Evolutionary conservation across 1,139 yeast species (phyloP).

Genomic region (Blastobotrys arbuscula): DNA sequence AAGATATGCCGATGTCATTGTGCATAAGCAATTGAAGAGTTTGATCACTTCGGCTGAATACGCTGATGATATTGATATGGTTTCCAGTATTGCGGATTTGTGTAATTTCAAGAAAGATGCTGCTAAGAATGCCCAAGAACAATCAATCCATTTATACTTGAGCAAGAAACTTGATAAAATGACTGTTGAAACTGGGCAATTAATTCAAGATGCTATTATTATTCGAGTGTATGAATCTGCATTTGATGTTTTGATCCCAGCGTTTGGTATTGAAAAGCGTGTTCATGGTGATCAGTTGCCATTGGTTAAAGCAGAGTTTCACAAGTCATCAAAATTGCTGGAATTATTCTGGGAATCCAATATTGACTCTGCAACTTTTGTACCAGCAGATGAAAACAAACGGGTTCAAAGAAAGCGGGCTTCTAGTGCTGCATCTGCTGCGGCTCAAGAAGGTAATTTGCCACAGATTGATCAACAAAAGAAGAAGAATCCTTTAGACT

Average conservation of each 20-base stretch:
- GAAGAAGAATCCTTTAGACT: constrained; percentile 28
- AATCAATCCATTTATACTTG: constrained; percentile 78
- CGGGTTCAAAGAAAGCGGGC: constrained; percentile 55
- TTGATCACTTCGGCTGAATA: constrained; percentile 45
- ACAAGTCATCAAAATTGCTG: constrained; percentile 57
- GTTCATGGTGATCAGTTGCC: constrained; percentile 98
- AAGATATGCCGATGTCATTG: constrained; percentile 87
- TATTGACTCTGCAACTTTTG: constrained; percentile 81
- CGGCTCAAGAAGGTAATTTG: constrained; percentile 43
- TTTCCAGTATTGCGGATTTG: constrained; percentile 80
- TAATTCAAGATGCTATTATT: constrained; percentile 80
- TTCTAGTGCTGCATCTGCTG: constrained; percentile 54
- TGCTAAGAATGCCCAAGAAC: constrained; percentile 90
- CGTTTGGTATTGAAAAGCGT: constrained; percentile 92
- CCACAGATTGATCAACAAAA: constrained; percentile 9
- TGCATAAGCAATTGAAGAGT: constrained; percentile 82
- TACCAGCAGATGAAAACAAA: constrained; percentile 59
- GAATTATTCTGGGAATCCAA: constrained; percentile 92
- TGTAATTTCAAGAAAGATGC: constrained; percentile 95
- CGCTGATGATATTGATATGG: constrained; percentile 58
- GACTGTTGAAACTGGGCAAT: constrained; percentile 72
- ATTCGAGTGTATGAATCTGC: constrained; percentile 93
- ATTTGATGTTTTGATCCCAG: constrained; percentile 90
- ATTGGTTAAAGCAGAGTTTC: constrained; percentile 85
- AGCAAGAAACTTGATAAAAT: constrained; percentile 81